These are phyloP conservation scores for Astragalus membranaceus DNA, from an alignment of 306 rosid species.

Conservation along the genomic window DNA sequence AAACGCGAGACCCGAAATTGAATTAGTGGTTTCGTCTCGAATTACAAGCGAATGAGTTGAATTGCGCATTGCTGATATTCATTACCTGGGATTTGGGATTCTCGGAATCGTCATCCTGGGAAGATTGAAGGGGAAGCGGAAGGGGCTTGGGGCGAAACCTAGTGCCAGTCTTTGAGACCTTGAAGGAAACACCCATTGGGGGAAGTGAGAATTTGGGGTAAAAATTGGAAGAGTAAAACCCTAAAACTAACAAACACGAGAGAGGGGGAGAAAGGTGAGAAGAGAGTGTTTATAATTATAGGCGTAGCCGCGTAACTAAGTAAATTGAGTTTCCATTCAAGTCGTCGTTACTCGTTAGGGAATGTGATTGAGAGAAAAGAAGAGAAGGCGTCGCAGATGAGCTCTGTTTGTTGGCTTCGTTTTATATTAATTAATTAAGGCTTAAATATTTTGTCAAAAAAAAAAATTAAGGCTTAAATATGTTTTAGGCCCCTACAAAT, in stretches of 20 bases:
- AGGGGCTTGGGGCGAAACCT: slow-evolving; percentile 36
- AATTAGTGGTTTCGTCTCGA: not conserved
- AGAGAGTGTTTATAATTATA: not conserved
- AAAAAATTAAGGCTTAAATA: no score
- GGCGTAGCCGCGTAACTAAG: no score
- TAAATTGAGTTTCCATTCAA: not conserved
- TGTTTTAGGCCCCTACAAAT: no score
- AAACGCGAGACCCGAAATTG: not conserved
- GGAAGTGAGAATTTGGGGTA: not conserved
- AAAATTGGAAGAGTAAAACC: slow-evolving; percentile 20
- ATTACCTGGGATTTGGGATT: slow-evolving; percentile 31
- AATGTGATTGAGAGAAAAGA: no score
- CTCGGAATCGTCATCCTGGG: slow-evolving; percentile 12
- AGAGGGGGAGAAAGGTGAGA: not conserved
- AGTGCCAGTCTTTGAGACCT: slow-evolving; percentile 39
- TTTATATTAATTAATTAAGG: no score
- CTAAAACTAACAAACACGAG: slow-evolving; percentile 6
- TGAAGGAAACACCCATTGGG: slow-evolving; percentile 43
- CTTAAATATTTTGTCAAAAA: no score
- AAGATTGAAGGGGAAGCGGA: slow-evolving; percentile 1
- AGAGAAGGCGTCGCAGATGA: no score
- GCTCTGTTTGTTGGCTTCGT: no score
- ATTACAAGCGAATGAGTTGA: not conserved
- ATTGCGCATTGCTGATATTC: not conserved
- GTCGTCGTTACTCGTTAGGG: no score